Percentiles rank a stretch among this genome's conserved stretches.
Evolutionary conservation across 2,329 filamentous ascomycete species (phyloP).

Genomic region (Fusarium secorum): DNA sequence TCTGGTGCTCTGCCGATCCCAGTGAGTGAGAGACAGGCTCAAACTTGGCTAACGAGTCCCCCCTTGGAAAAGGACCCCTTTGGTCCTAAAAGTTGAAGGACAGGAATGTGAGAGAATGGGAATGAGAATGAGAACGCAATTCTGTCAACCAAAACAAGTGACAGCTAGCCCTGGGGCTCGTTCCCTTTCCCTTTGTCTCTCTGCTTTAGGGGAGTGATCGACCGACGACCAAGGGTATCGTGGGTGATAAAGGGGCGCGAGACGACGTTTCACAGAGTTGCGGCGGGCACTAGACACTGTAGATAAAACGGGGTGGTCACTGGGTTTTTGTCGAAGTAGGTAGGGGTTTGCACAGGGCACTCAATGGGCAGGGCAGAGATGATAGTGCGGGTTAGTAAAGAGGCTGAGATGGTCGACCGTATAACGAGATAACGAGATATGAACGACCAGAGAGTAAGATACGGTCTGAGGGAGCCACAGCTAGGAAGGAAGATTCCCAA

Average conservation of each 20-base stretch:
- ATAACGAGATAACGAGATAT: constrained; percentile 14
- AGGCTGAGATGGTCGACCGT: constrained; percentile 19
- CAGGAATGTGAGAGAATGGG: constrained; percentile 10
- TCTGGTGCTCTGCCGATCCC: background rate
- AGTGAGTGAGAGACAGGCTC: background rate
- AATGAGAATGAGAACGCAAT: background rate
- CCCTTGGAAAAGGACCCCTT: constrained; percentile 1
- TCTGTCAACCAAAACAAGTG: constrained; percentile 1
- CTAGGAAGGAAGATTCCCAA: constrained; percentile 24
- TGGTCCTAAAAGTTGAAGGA: constrained; percentile 7
- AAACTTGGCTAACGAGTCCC: background rate
- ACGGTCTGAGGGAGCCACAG: background rate
- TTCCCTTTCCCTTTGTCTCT: constrained; percentile 8
- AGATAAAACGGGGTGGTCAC: constrained; percentile 26
- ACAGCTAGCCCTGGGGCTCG: background rate
- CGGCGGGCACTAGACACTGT: constrained; percentile 34
- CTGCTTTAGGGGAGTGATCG: background rate
- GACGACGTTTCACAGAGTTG: constrained; percentile 43
- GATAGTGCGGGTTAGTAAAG: constrained; percentile 6
- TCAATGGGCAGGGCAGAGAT: constrained; percentile 13
- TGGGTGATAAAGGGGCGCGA: constrained; percentile 35
- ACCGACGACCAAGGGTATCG: background rate
- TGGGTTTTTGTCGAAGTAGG: background rate
- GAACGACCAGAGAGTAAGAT: constrained; percentile 12
- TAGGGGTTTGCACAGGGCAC: constrained; percentile 30